Evolutionary conservation across 163 green algal genomes (phyloP), one percentile per base, ranked within the genome.

Genomic region (Trebouxiophyceae sp.): DNA sequence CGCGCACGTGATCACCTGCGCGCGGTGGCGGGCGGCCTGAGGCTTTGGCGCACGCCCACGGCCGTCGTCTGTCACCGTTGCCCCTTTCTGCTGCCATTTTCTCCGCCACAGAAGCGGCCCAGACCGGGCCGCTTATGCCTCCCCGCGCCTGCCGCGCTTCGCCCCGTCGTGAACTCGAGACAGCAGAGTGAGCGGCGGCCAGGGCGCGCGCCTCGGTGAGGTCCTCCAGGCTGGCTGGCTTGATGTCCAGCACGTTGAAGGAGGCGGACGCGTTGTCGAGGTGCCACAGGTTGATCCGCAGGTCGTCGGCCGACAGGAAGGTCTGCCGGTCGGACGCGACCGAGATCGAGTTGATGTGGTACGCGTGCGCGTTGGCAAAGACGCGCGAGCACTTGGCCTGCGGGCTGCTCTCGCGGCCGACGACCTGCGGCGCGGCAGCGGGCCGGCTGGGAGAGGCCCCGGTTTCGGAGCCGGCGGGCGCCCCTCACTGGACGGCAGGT

Each of bases 181-280:
- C n/a, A n/a, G n/a, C n/a, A n/a, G n/a, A n/a, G n/a, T n/a, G n/a
- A n/a, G n/a, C n/a, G n/a, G n/a, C n/a, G n/a, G n/a, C n/a, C n/a
- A n/a, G 39, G 28, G 6, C 1, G 6, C 67, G 12, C 45, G 87
- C 84, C 82, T 96, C 93, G 63, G 91, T 97, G 27, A 99, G 81
- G 78, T 99, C 93, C 69, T 99, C 95, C 94, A 98, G 98, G 81
- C 94, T 95, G 32, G 71, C 45, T 22, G 95, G 95, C 82, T 99
- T 98, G 67, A 98, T 97, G 84, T 99, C 95, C 47, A 99, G 91
- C 27, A 99, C 89, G 76, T 97, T 98, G 80, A 97, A 99, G 60
- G 80, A 88, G 67, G 88, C 77, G 62, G 95, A 77, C 0, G 61
- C 83, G 20, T 87, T 63, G 50, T 98, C 93, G 55, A 99, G 80